Base-by-base conservation (phyloP, 164 flowering plant genomes). In the Echeveria elegans region DNA sequence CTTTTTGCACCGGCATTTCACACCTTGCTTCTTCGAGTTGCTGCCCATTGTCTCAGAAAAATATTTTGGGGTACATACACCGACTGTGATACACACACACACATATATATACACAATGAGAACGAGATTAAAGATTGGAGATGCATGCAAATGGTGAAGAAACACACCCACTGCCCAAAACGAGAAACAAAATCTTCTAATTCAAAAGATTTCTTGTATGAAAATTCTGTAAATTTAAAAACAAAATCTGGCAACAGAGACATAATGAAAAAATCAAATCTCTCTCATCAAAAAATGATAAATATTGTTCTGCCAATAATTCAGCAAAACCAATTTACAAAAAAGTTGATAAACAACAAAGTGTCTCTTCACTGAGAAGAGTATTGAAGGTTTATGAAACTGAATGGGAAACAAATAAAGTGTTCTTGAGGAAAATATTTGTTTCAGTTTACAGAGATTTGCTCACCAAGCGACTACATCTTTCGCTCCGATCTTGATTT, bases 131-230 rank as follows among this genome's bases (percentile, higher is more conserved):
- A n/a, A n/a, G 5, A 53, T 53, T 53, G 24, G 14, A 21, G 58
- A 9, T 52, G 58, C 18, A 56, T 56, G 32, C 16, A 56, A 4
- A 26, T 28, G 61, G 16, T 28, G 61, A 10, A 28, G 61, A 56
- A 28, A 56, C 7, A 28, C 61, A 56, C n/a, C 32, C 61, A 56
- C 28, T 15, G 6, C 16, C 24, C 61, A 56, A 56, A 56, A 56
- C 61, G 28, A 56, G 61, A 56, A 56, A 56, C 61, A 56, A 56
- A 53, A 26, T 56, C 61, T 28, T 28, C 61, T 14, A 28, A 56
- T 56, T 56, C 60, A 23, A 28, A 56, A 56, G 19, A 56, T 15
- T 28, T 2, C 61, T 26, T 2, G 61, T 32, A 56, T 26, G 23
- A 56, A 26, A 26, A 26, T 53, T 53, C 26, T 53, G 31, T 9